These are phyloP conservation scores for Xanthoconium purpureum DNA, from an alignment of 768 basidiomycete genomes.

Conservation along the genomic window DNA sequence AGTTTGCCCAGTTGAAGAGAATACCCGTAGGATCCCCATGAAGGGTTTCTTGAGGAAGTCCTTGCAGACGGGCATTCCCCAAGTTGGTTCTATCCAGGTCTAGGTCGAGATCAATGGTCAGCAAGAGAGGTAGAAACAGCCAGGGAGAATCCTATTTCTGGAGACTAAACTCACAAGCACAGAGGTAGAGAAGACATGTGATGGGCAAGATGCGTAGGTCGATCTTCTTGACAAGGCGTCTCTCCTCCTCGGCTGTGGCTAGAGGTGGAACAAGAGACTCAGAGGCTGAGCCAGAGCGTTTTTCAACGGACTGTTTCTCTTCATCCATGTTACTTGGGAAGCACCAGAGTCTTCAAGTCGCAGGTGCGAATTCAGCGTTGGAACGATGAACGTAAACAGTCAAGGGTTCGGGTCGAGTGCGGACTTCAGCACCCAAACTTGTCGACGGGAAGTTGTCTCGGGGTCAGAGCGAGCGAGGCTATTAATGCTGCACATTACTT, in stretches of 20 bases:
- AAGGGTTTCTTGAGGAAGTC: slow-evolving; percentile 63
- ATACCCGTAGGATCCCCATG: slow-evolving; percentile 63
- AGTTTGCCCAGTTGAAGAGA: slow-evolving; percentile 72
- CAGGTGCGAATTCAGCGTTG: background rate
- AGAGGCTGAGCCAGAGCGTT: background rate
- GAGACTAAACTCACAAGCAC: slow-evolving; percentile 54
- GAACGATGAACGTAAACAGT: background rate
- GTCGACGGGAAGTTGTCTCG: background rate
- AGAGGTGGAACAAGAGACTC: background rate
- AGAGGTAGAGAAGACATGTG: slow-evolving; percentile 69
- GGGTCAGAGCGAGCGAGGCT: too few species aligned
- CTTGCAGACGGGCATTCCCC: slow-evolving; percentile 76
- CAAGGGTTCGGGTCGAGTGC: background rate
- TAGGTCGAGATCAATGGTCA: slow-evolving; percentile 6
- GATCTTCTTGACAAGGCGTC: slow-evolving; percentile 36
- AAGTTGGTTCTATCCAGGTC: slow-evolving; percentile 73
- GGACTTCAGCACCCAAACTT: background rate
- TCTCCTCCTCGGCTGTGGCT: slow-evolving; percentile 35
- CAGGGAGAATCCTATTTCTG: background rate
- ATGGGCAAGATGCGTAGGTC: slow-evolving; percentile 43
- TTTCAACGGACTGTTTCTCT: slow-evolving; percentile 11
- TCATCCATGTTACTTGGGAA: slow-evolving; percentile 14
- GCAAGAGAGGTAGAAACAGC: background rate
- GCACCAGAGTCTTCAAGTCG: background rate
- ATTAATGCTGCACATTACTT: background rate